phyloP scores from a whole-genome alignment of 73 alveolate species.

The Paramecium primaurelia region DNA sequence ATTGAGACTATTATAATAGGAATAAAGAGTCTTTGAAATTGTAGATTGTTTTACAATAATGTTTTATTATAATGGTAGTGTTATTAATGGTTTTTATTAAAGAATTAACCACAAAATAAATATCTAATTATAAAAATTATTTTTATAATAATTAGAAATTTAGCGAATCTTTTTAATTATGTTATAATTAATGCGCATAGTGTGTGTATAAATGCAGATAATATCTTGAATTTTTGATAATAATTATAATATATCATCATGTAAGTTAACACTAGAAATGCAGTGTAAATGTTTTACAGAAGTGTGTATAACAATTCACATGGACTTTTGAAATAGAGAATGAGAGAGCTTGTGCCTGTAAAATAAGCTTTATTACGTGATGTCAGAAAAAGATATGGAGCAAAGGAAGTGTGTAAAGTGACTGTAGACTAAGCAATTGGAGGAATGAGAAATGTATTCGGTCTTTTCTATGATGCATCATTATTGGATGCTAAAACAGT shows the following conservation, averaged over 20 bases:
- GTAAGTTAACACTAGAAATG: conserved; percentile 1
- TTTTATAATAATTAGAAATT: background rate
- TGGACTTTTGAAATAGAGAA: conserved; percentile 61
- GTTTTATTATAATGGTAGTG: background rate
- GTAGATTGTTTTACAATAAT: background rate
- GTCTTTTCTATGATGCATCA: conserved; percentile 83
- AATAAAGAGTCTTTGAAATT: background rate
- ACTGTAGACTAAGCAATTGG: conserved; percentile 85
- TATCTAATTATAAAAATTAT: background rate
- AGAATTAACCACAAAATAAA: background rate
- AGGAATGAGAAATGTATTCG: conserved; percentile 90
- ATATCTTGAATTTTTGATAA: background rate
- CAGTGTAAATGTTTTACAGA: conserved; percentile 5
- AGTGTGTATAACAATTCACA: background rate
- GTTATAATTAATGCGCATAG: background rate
- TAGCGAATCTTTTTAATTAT: background rate
- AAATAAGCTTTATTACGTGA: conserved; percentile 51
- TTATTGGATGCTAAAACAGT: conserved; percentile 72
- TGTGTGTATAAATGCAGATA: background rate
- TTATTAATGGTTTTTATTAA: background rate
- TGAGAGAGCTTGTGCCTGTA: conserved; percentile 70
- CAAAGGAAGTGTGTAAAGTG: conserved; percentile 69
- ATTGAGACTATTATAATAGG: background rate
- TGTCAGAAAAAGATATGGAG: conserved; percentile 71
- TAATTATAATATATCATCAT: background rate